Base-by-base conservation (phyloP, 177 flowering plant species). In the Tripterygium wilfordii region DNA sequence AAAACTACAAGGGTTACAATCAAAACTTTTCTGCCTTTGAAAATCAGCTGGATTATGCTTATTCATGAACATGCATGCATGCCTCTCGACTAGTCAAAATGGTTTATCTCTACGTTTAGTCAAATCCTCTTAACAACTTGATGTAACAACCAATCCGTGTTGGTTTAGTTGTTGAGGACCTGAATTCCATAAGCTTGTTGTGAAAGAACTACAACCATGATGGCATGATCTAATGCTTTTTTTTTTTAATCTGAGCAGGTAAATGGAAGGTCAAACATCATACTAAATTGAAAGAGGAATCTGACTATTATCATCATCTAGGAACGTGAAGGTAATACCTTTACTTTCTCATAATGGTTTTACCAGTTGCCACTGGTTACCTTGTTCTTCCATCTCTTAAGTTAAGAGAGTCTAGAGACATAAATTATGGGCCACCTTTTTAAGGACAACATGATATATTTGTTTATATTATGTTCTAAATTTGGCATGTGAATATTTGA, bases 1-100 rank as follows among this genome's bases (percentile, higher is more conserved):
- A 61, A 61, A 61, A 61, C 51, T 49, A 55, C 60, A 23, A n/a
- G 18, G n/a, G 60, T 61, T 56, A 30, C 35, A 15, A 23, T 61
- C 60, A 30, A 9, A 31, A 29, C 46, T 49, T 44, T 41, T 38
- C 43, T 20, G 15, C 36, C 3, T 23, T 27, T 51, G 42, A 26
- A 50, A 45, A 30, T 14, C 20, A 15, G 41, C 48, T 33, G 16
- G 24, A 16, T 36, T 23, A 22, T 48, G n/a, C n/a, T n/a, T n/a
- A n/a, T n/a, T 26, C 32, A 21, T 26, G 4, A 10, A 23, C 27
- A 29, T 38, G 1, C 52, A 46, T 36, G 45, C 48, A 18, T 25
- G 18, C 29, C 22, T 44, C 10, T 44, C 49, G 61, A 57, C 54
- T 21, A 33, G 53, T 57, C 47, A 21, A 39, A 42, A 10, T 29